Evolutionary conservation across 805 yeast species (phyloP).

Genomic region (Metschnikowia colocasiae): DNA sequence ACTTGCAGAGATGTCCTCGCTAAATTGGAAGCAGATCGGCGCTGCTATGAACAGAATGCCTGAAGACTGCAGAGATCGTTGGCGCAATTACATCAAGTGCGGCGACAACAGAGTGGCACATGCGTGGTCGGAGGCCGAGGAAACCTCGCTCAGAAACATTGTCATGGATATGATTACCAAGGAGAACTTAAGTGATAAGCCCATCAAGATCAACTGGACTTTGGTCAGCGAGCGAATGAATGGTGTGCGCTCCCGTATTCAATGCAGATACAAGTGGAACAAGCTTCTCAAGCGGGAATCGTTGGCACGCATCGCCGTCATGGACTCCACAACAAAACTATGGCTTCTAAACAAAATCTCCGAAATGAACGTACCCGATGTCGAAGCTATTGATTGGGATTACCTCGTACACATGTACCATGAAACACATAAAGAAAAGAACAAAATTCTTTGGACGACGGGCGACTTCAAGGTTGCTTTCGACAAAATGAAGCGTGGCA

Average conservation of each 20-base stretch:
- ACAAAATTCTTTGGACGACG: constrained; percentile 46
- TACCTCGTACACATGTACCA: constrained; percentile 27
- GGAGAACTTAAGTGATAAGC: constrained; percentile 17
- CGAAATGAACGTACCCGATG: constrained; percentile 22
- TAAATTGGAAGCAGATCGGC: constrained; percentile 89
- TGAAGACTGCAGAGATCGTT: constrained; percentile 93
- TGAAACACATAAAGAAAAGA: constrained; percentile 25
- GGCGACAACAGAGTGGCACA: constrained; percentile 71
- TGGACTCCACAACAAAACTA: constrained; percentile 31
- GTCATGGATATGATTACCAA: constrained; percentile 46
- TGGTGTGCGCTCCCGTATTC: constrained; percentile 85
- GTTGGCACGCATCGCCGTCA: constrained; percentile 26
- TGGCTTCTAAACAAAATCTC: constrained; percentile 37
- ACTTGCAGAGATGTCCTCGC: constrained; percentile 62
- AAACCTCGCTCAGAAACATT: constrained; percentile 53
- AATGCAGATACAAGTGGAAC: constrained; percentile 94
- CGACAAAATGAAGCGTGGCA: constrained; percentile 52
- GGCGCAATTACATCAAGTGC: constrained; percentile 94
- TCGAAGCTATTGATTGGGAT: constrained; percentile 35
- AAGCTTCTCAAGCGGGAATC: constrained; percentile 64
- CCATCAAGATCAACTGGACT: constrained; percentile 79
- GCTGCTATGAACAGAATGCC: constrained; percentile 86
- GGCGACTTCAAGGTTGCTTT: constrained; percentile 59
- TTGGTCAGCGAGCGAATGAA: constrained; percentile 85
- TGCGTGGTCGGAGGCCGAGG: constrained; percentile 79